Percentiles rank a stretch among this genome's conserved stretches.
These are phyloP conservation scores for Trichophyton verrucosum DNA, from an alignment of 2,329 filamentous ascomycete genomes.

Conservation along the genomic window DNA sequence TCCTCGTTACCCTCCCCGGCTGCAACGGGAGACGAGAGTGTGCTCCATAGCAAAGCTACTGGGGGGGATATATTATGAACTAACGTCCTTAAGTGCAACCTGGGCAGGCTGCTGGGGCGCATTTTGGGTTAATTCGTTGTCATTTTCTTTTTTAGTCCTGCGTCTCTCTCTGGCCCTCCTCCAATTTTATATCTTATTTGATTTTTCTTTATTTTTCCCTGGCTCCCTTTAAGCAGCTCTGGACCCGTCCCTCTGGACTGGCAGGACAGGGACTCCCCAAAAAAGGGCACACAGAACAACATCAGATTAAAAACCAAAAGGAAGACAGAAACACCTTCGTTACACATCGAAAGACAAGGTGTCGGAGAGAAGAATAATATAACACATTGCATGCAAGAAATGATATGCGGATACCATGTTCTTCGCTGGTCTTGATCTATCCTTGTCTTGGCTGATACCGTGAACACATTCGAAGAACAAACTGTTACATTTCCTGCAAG, in stretches of 20 bases:
- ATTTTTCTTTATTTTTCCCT: neutral
- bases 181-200: too few relatives aligned
- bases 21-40: neutral
- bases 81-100: neutral
- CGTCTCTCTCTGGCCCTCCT: neutral
- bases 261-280: neutral
- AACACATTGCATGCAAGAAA: neutral
- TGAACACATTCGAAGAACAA: neutral
- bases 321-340: neutral
- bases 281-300: neutral
- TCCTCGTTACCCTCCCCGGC: neutral
- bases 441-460: neutral
- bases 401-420: constrained; percentile 1
- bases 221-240: neutral
- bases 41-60: neutral
- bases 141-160: neutral
- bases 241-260: neutral
- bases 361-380: neutral
- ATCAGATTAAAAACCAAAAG: neutral
- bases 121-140: neutral
- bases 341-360: neutral
- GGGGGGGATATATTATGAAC: neutral
- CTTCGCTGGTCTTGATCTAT: neutral
- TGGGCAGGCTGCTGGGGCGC: neutral
- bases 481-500: neutral